Evolutionary conservation across 345 rosid genomes (phyloP).

Genomic region (Euphorbia pulcherrima): DNA sequence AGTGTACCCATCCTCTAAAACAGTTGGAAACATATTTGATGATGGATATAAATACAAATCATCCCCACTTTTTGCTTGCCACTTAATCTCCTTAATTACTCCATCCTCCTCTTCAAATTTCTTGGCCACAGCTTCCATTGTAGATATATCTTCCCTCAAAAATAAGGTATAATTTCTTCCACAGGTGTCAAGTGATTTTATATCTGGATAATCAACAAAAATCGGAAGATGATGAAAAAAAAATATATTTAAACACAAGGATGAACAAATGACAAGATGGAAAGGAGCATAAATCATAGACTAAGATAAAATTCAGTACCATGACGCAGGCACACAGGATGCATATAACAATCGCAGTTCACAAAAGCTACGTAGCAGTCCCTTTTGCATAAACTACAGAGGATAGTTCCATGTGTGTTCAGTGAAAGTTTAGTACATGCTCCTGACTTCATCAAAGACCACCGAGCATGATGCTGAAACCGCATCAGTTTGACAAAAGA

Average conservation of each 20-base stretch:
- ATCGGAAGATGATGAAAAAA: conserved; percentile 9
- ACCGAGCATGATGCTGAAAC: conserved; percentile 74
- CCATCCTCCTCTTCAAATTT: conserved; percentile 65
- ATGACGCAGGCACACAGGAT: conserved; percentile 80
- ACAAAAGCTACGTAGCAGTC: conserved; percentile 86
- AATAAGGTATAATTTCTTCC: conserved; percentile 58
- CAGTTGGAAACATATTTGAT: conserved; percentile 31
- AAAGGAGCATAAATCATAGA: not conserved
- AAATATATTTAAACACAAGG: not conserved
- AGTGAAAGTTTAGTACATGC: conserved; percentile 48
- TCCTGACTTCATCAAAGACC: conserved; percentile 68
- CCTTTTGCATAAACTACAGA: conserved; percentile 87
- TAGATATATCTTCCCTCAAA: conserved; percentile 66
- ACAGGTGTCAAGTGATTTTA: conserved; percentile 60
- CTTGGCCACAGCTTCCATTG: conserved; percentile 81
- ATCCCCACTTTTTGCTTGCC: conserved; percentile 37
- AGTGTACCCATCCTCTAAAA: conserved; percentile 50
- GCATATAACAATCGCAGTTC: conserved; percentile 61
- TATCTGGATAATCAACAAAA: conserved; percentile 39
- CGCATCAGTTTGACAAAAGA: conserved; percentile 79
- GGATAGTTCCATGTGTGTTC: conserved; percentile 55
- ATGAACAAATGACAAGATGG: not conserved
- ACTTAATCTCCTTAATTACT: conserved; percentile 34
- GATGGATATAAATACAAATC: conserved; percentile 52
- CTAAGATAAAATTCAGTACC: conserved; percentile 41